These are phyloP conservation scores for Pyrus betulifolia DNA, from an alignment of 306 rosid genomes.

Conservation along the genomic window DNA sequence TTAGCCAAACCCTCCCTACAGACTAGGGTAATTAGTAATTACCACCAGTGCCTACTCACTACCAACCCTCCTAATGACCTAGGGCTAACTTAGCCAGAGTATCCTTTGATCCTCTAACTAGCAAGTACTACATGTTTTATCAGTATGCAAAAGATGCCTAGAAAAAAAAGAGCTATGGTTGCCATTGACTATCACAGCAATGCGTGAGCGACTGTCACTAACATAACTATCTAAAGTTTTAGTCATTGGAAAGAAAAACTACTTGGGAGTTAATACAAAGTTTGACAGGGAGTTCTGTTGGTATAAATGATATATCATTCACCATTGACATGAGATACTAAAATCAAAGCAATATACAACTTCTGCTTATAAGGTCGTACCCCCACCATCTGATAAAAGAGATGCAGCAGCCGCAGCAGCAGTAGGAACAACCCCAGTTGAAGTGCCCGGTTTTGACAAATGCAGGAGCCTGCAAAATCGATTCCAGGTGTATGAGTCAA, in stretches of 20 bases:
- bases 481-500: conserved; percentile 11
- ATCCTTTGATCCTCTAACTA: not conserved
- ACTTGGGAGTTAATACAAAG: not conserved
- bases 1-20: not conserved
- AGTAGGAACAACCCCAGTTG: conserved; percentile 93
- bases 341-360: conserved; percentile 4
- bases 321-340: not conserved
- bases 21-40: not conserved
- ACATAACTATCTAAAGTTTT: not conserved
- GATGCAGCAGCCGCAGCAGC: conserved; percentile 99
- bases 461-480: conserved; percentile 77
- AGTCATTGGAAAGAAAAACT: not conserved
- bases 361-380: conserved; percentile 45
- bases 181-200: not conserved
- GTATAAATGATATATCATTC: not conserved
- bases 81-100: not conserved
- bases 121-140: not conserved
- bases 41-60: not conserved
- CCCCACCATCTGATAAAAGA: conserved; percentile 84
- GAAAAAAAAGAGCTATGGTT: not conserved
- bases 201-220: not conserved
- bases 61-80: not conserved
- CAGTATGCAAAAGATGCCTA: not conserved
- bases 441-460: conserved; percentile 83
- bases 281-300: not conserved